Evolutionary conservation across 805 yeast species (phyloP), one percentile per base, ranked within the genome.

Genomic region (Lipomyces sp.): DNA sequence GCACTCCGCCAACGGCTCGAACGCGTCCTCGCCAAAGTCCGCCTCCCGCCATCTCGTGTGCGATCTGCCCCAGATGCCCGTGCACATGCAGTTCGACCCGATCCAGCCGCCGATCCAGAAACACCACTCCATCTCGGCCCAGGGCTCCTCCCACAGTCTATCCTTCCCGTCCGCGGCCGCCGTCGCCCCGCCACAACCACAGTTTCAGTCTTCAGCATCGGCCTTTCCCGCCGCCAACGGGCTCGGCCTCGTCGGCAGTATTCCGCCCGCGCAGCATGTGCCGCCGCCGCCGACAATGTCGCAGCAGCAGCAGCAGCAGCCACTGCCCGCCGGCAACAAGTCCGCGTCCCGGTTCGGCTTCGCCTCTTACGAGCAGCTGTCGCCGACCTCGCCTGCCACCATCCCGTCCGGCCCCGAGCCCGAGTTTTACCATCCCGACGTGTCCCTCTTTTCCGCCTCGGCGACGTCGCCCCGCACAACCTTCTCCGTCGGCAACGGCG

Each of bases 381-480:
- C 58, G 11, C 55, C 58, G 2, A 45, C 51, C 13, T 16, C 51
- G 5, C 34, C 45, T 2, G 46, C 49, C 2, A 35, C 58, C 1
- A 37, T 40, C 11, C 51, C 55, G 2, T 41, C 49, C 4, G 42
- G 22, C 7, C 33, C 55, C 3, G 52, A 45, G 8, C 35, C 42
- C 6, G 47, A 40, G n/a, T 43, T 46, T 23, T 35, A 32, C 39
- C 49, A 41, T 16, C 41, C 43, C n/a, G 48, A 36, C 21, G n/a
- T n/a, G n/a, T 29, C 35, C 7, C 19, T 42, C 40, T 57, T 54
- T 24, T 41, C 57, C 8, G 47, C 51, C 1, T 36, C 47, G n/a
- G 39, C 57, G 6, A 52, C 56, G 2, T 56, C 61, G 2, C 61
- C 61, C 5, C 58, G 54, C 10, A 53, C 50, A 3, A 50, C 60